These are phyloP conservation scores for Trypanosoma brucei DNA, from an alignment of 208 protist species.

Conservation along the genomic window DNA sequence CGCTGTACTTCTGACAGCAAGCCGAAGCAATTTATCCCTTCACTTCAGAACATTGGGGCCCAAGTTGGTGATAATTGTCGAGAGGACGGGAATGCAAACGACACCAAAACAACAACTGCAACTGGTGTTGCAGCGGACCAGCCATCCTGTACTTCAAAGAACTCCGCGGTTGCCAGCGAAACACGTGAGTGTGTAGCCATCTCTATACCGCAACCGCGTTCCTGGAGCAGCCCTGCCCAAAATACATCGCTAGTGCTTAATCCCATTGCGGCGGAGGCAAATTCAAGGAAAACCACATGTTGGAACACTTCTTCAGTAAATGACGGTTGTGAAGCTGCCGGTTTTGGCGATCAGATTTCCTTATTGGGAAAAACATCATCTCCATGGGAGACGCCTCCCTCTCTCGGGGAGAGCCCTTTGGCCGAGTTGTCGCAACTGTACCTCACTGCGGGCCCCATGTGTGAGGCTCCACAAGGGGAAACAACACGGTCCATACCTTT, in stretches of 20 bases:
- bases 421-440: background rate
- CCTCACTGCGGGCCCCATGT: background rate
- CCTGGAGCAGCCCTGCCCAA: background rate
- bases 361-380: no score
- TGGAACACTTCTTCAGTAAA: background rate
- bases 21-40: no score
- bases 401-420: background rate
- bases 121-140: background rate
- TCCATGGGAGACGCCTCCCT: background rate
- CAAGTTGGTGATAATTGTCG: background rate
- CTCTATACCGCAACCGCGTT: conserved; percentile 18
- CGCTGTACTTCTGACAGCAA: no score
- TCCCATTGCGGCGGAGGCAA: background rate
- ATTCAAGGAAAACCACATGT: background rate
- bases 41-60: no score
- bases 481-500: conserved; percentile 6
- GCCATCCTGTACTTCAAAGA: background rate
- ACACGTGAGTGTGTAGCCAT: background rate
- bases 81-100: background rate
- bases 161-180: background rate
- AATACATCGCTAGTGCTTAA: background rate
- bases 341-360: no score
- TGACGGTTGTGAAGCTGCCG: background rate
- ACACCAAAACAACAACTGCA: background rate
- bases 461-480: background rate